Evolutionary conservation across 768 basidiomycete genomes (phyloP).

Genomic region (Leccinum uliginosum): DNA sequence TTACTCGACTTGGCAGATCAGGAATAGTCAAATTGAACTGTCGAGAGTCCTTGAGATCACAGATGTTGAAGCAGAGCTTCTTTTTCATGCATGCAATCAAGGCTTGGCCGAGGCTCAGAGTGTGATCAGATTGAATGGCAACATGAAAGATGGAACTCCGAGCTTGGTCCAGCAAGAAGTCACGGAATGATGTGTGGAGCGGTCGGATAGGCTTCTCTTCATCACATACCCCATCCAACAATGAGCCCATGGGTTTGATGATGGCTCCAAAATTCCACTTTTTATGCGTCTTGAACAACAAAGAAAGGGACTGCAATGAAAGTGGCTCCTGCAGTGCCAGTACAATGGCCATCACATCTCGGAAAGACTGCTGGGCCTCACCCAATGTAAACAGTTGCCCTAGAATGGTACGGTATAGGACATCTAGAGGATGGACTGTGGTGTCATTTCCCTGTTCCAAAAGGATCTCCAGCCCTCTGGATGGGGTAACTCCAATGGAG

Average conservation of each 20-base stretch:
- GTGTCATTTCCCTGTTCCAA: neutral
- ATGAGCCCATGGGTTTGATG: neutral
- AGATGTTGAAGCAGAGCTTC: neutral
- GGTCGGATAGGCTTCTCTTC: neutral
- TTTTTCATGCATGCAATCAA: neutral
- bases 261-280: neutral
- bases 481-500: rapidly evolving
- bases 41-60: neutral
- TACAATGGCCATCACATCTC: neutral
- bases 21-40: neutral
- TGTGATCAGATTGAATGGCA: neutral
- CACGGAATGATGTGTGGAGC: neutral
- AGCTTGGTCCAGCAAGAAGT: neutral
- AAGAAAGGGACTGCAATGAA: neutral
- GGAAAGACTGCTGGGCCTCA: neutral
- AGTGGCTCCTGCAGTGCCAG: neutral
- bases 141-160: neutral
- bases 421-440: neutral
- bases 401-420: neutral
- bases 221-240: neutral
- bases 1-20: neutral
- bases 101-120: neutral
- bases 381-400: neutral
- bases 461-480: neutral
- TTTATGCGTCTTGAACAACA: neutral